A percentile compares a stretch with the other conserved stretches of the same genome.
phyloP scores from a whole-genome alignment of 768 basidiomycete genomes.

The Porphyrellus cyaneotinctus region DNA sequence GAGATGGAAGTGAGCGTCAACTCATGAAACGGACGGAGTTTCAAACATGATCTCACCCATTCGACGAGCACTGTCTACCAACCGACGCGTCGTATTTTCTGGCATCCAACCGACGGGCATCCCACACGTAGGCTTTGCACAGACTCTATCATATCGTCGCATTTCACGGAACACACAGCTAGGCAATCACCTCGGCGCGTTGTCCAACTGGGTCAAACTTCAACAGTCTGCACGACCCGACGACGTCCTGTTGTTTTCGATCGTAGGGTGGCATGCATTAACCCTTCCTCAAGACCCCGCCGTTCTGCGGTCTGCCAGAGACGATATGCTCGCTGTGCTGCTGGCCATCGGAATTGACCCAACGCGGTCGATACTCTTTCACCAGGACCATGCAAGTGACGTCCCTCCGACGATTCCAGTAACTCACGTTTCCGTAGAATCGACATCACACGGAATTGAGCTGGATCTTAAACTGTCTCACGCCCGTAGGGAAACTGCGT shows the following conservation, averaged over 20 bases:
- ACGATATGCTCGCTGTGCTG: slow-evolving; percentile 76
- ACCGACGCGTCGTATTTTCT: slow-evolving; percentile 65
- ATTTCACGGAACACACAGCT: slow-evolving; percentile 45
- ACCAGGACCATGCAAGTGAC: slow-evolving; percentile 77
- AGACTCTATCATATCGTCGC: not conserved
- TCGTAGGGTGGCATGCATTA: slow-evolving; percentile 93
- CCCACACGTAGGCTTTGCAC: slow-evolving; percentile 77
- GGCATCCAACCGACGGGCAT: slow-evolving; percentile 94
- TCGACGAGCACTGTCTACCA: too few relatives aligned
- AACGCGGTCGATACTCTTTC: slow-evolving; percentile 67
- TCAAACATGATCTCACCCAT: slow-evolving; percentile 21
- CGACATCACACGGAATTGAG: slow-evolving; percentile 80
- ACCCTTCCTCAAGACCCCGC: slow-evolving; percentile 85
- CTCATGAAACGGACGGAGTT: slow-evolving; percentile 27
- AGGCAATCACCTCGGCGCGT: slow-evolving; percentile 90
- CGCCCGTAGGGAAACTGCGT: slow-evolving; percentile 75
- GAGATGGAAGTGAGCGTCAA: slow-evolving; percentile 3
- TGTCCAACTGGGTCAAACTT: slow-evolving; percentile 83
- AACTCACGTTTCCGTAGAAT: slow-evolving; percentile 46
- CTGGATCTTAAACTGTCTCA: slow-evolving; percentile 86
- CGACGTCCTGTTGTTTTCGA: slow-evolving; percentile 74
- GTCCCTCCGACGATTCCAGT: not conserved
- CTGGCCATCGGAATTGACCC: slow-evolving; percentile 86
- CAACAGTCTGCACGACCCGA: slow-evolving; percentile 56
- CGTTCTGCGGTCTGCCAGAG: slow-evolving; percentile 54